Base-by-base conservation (phyloP, 164 flowering plant species). In the Brasenia schreberi region DNA sequence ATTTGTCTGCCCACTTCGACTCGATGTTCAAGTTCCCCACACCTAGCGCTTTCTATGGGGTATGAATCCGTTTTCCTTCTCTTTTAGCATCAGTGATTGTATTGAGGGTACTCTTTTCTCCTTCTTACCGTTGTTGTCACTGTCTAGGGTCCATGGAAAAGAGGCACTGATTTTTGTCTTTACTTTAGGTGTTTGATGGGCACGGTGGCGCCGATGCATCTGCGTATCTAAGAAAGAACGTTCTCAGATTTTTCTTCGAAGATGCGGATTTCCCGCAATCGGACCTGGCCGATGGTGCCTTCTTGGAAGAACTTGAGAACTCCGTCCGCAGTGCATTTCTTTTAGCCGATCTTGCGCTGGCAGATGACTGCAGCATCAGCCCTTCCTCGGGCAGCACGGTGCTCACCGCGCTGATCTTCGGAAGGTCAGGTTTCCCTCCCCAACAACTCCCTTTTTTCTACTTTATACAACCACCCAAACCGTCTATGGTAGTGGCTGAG, bases 121-220 rank as follows among this genome's bases (percentile, higher is more conserved):
- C 39, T 33, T 33, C 39, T 33, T 33, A 33, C 39, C 39, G 39
- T 33, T 33, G 39, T 33, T 33, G 39, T 33, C 39, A 33, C 39
- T 33, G 39, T 33, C 39, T 33, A 33, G 4, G 39, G 39, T 33
- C 39, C 4, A 33, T 33, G 39, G 39, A 33, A 33, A 33, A 33
- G 39, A 1, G 39, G 39, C 39, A 33, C 39, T 33, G 39, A 33
- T 33, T 33, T 33, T 33, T 1, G 39, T 33, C 39, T 33, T 33
- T 33, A 33, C 39, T 33, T 2, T 75, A 88, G 93, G 89, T 93
- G 16, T 90, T 90, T 77, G 98, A 93, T 78, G 98, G 98, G 53
- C 98, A 93, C 80, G 98, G 97, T 45, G 98, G 98, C 17, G 75
- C 94, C 66, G 96, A 90, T 74, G 98, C 98, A 9, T 87, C 98